Evolutionary conservation across 2,329 filamentous ascomycete genomes (phyloP), one percentile per base, ranked within the genome.

Genomic region (Colletotrichum aenigma): DNA sequence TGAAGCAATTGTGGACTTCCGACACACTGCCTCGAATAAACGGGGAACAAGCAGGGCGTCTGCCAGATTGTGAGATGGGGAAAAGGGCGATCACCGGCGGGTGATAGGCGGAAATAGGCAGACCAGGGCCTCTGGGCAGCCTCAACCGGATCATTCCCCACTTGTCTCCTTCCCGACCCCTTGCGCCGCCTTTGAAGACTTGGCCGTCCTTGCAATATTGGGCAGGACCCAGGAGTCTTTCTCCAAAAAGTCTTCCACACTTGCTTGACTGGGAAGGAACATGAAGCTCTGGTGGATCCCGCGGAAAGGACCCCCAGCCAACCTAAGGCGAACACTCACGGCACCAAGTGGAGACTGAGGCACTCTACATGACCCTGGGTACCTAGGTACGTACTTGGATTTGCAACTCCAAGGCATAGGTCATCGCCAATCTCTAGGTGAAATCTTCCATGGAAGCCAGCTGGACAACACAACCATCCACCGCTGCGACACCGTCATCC

Each of bases 101-200:
- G 24, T 68, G 71, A 66, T 61, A 74, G 68, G 60, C 26, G 36
- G 68, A 71, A 60, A 71, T 62, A 55, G 38, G 38, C 43, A 52
- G 43, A 52, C 43, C n/a, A 52, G 43, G 70, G 30, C n/a, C 21
- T 36, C 38, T 34, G 60, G 24, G 43, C 66, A 70, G 66, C 71
- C 38, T 62, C 55, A 70, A 71, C 66, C 66, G 71, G 61, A 58
- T 43, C 62, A 58, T 67, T 56, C 34, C 64, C 70, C 64, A 72
- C 62, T 55, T 58, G 28, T n/a, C 34, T 56, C 61, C 48, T 66
- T 61, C 48, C 24, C 38, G 32, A 16, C 60, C 38, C 38, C 38
- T 36, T 66, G 36, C 28, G 34, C 26, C 28, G 21, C 15, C 55
- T 13, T 26, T 58, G 30, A 24, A 24, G 32, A 70, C 66, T 30